Conservation (phyloP, 2,329 filamentous ascomycete species). For the Claviceps pusilla region DNA sequence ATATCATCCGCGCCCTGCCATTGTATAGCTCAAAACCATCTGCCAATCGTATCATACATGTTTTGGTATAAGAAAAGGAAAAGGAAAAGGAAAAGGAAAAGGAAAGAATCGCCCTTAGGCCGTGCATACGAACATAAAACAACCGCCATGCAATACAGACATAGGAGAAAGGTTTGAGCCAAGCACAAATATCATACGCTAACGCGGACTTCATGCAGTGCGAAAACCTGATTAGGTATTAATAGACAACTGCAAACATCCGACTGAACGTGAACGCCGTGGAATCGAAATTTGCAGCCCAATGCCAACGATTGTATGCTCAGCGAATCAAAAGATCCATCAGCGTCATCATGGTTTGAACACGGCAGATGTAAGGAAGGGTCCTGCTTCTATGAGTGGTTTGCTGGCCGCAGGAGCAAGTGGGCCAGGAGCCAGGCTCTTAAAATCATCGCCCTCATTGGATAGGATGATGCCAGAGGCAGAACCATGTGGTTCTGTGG, state of each 20-base stretch:
- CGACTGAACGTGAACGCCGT: not conserved
- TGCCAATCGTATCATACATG: not conserved
- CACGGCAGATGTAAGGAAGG: conserved; percentile 36
- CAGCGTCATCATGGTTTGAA: conserved; percentile 25
- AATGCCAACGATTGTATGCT: not conserved
- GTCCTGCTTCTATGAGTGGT: conserved; percentile 10
- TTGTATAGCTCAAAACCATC: not conserved
- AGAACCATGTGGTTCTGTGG: conserved; percentile 16
- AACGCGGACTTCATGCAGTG: not conserved
- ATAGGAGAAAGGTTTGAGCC: not conserved
- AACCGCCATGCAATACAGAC: not conserved
- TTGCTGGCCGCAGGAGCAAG: conserved; percentile 1
- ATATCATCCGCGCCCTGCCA: not conserved
- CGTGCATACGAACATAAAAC: not conserved
- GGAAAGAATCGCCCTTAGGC: not conserved
- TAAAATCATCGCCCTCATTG: not conserved
- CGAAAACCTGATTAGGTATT: not conserved
- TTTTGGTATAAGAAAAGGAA: not conserved
- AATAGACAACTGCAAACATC: too few species aligned
- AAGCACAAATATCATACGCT: not conserved
- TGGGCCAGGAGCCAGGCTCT: not conserved
- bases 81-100: not conserved
- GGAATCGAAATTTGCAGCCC: not conserved
- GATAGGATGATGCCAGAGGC: not conserved
- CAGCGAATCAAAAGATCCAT: not conserved